Conservation (phyloP, 108 stramenopile genomes). For the Pseudonitzschia delicatissima region DNA sequence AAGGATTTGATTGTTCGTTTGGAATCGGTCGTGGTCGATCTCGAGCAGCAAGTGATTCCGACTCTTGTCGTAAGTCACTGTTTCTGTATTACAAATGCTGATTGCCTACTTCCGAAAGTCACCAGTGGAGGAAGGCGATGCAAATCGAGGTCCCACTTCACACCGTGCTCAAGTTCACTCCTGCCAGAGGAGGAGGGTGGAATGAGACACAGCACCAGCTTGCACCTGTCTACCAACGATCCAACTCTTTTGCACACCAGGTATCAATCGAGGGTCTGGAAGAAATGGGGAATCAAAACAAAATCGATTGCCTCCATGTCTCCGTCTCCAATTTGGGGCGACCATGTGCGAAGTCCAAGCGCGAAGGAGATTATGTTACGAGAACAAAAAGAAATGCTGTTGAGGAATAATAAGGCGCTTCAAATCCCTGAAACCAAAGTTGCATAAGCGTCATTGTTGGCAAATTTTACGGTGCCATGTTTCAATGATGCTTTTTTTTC, state of each 20-base stretch:
- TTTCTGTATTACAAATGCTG: constrained; percentile 81
- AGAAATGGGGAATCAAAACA: background rate
- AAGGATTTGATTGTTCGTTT: constrained; percentile 78
- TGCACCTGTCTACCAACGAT: constrained; percentile 16
- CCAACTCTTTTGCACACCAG: background rate
- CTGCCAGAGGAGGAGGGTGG: constrained; percentile 85
- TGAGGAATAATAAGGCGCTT: too few species aligned
- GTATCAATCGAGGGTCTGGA: constrained; percentile 24
- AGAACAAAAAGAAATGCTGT: too few species aligned
- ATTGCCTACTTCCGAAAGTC: constrained; percentile 85
- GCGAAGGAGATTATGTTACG: too few species aligned
- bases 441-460: too few species aligned
- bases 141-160: constrained; percentile 83
- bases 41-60: constrained; percentile 87
- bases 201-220: constrained; percentile 54
- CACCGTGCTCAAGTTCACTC: constrained; percentile 85
- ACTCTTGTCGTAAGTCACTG: constrained; percentile 87
- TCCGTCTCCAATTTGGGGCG: constrained; percentile 46
- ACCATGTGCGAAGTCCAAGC: constrained; percentile 45
- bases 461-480: too few species aligned
- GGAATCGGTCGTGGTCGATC: constrained; percentile 78
- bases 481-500: too few species aligned
- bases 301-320: background rate
- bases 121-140: constrained; percentile 75
- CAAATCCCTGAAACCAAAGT: too few species aligned